Percentiles rank a stretch among this genome's conserved stretches.
These are phyloP conservation scores for Mitragyna speciosa DNA, from an alignment of 257 asterid species.

Conservation along the genomic window DNA sequence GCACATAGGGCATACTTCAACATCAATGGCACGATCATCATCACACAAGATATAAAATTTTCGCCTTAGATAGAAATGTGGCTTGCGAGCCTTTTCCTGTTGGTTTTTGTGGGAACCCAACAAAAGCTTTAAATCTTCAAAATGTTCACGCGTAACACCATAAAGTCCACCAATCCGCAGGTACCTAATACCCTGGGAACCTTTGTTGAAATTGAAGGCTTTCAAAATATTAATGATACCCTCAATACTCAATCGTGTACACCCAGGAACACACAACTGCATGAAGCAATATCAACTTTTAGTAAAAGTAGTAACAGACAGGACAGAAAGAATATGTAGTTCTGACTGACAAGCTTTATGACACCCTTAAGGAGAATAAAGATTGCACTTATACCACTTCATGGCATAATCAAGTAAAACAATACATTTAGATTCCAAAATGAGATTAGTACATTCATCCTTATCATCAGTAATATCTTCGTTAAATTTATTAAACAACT, in stretches of 20 bases:
- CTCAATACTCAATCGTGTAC: slow-evolving; percentile 67
- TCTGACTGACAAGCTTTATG: background rate
- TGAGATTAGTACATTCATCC: background rate
- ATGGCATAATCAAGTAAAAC: background rate
- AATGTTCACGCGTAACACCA: slow-evolving; percentile 57
- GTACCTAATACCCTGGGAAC: slow-evolving; percentile 47
- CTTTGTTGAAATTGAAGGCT: slow-evolving; percentile 43
- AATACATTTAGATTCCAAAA: background rate
- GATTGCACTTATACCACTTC: background rate
- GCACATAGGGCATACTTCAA: slow-evolving; percentile 78
- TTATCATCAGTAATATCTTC: background rate
- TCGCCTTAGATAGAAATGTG: slow-evolving; percentile 57
- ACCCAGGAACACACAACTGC: slow-evolving; percentile 84
- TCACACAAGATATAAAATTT: slow-evolving; percentile 54
- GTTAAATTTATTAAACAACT: background rate
- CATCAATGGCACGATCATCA: slow-evolving; percentile 71
- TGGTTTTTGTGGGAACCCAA: slow-evolving; percentile 37
- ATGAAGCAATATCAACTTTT: slow-evolving; percentile 14
- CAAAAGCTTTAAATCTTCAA: slow-evolving; percentile 46
- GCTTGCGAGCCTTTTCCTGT: slow-evolving; percentile 37
- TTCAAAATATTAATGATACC: slow-evolving; percentile 50
- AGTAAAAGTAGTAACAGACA: slow-evolving; percentile 2
- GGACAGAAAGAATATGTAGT: background rate
- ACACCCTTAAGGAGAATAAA: background rate
- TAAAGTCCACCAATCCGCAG: slow-evolving; percentile 69